Base-by-base conservation (phyloP, 768 basidiomycete species). In the Termitomyces sp. region DNA sequence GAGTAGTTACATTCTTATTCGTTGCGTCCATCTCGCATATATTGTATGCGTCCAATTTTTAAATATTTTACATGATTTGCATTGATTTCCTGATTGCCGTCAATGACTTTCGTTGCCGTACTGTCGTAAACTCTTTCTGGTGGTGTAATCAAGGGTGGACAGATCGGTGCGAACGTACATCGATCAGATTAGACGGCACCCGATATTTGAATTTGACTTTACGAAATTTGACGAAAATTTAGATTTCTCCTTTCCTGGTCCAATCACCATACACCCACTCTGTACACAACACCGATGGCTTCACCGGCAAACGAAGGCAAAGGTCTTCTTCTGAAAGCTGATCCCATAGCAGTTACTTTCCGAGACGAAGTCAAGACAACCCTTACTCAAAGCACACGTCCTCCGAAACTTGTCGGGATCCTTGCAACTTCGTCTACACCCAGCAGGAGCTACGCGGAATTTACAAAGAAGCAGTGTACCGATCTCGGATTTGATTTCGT, bases 401-500 rank as follows among this genome's bases (percentile, higher is more conserved):
- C 71, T 14, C 93, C 94, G 3, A 90, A 85, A 66, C 79, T 99
- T 28, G 86, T 98, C 51, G 96, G 95, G 1, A 96, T 98, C 63
- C 78, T 99, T 26, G 88, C 91, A 0, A 96, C 94, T 1, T 81
- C 86, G 1, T 85, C 86, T 5, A 83, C 83, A 7, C 91, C 92
- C 0, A 91, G 89, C 70, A 83, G 79, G 62, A 82, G 78, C 63
- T 96, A 96, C 65, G 87, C 93, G 8, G 86, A 95, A 58, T 98
- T 97, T 68, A 98, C 97, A 31, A 78, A 79, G 67, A 94, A 87
- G 68, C 92, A 95, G 63, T 98, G 97, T 70, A 83, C 89, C 42
- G 86, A 83, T 38, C 79, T 98, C 30, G 95, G 94, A 0, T 85
- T 99, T 51, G 81, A 86, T 37, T 99, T 94, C 68, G 85, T 91